Evolutionary conservation across 1,284 basidiomycete genomes (phyloP).

Genomic region (Cryptococcus maquisensis): DNA sequence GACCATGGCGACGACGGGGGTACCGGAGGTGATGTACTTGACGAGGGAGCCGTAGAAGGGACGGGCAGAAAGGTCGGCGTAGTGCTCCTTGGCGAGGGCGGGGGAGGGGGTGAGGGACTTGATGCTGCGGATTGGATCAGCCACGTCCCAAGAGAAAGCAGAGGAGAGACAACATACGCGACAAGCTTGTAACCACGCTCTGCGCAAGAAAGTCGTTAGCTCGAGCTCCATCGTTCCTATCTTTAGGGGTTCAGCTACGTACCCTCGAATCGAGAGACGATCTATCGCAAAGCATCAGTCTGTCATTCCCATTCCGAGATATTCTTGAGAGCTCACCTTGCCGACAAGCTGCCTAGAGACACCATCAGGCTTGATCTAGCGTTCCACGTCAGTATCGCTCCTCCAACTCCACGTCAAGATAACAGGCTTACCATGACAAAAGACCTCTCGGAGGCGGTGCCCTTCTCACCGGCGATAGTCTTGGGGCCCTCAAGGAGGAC

Average conservation of each 20-base stretch:
- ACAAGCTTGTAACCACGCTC: constrained; percentile 47
- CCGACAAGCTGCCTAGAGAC: constrained; percentile 44
- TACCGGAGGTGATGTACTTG: constrained; percentile 47
- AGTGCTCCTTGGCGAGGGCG: constrained; percentile 45
- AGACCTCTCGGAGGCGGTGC: constrained; percentile 48
- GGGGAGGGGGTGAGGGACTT: constrained; percentile 43
- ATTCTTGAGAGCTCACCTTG: constrained; percentile 25
- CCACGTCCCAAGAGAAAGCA: neutral
- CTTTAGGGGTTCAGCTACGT: neutral
- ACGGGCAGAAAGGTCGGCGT: constrained; percentile 38
- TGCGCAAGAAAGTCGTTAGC: constrained; percentile 5
- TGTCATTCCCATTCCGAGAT: neutral
- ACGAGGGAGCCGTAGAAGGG: constrained; percentile 45
- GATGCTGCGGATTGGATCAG: constrained; percentile 21
- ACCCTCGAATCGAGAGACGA: constrained; percentile 45
- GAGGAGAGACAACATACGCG: constrained; percentile 27
- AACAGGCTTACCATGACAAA: constrained; percentile 48
- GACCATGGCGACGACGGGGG: constrained; percentile 47
- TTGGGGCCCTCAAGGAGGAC: constrained; percentile 44
- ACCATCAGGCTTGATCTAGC: constrained; percentile 45
- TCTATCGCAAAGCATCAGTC: constrained; percentile 17
- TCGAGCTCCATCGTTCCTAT: neutral
- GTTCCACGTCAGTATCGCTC: neutral
- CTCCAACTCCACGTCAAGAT: neutral
- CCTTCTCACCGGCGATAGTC: constrained; percentile 51